Conservation (phyloP, 73 alveolate species). For the Symbiodinium pilosum region DNA sequence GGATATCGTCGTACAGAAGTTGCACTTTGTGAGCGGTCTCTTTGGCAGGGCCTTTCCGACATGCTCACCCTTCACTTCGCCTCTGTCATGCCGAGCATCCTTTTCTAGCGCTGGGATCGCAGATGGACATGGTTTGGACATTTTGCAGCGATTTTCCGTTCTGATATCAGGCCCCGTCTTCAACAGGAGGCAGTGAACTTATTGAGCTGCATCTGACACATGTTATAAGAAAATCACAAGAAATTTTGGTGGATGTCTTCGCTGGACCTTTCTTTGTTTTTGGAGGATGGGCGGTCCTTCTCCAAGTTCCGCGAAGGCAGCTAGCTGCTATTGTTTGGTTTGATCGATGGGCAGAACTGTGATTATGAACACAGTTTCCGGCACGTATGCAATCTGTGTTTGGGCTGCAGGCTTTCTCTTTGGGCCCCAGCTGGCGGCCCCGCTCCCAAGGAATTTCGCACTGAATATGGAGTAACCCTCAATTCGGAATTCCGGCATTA, state of each 20-base stretch:
- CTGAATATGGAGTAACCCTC: background rate
- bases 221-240: too few relatives aligned
- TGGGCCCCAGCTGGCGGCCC: background rate
- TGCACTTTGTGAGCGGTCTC: too few relatives aligned
- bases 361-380: too few relatives aligned
- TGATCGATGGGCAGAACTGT: background rate
- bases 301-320: background rate
- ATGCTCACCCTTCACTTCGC: background rate
- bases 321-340: too few relatives aligned
- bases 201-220: too few relatives aligned
- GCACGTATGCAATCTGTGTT: too few relatives aligned
- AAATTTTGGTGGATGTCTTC: too few relatives aligned
- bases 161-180: conserved; percentile 9
- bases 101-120: background rate
- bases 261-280: too few relatives aligned
- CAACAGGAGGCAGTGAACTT: background rate
- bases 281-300: background rate
- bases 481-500: background rate
- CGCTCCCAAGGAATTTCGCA: background rate
- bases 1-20: too few relatives aligned
- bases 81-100: background rate
- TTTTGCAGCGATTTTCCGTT: too few relatives aligned
- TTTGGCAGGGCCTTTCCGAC: conserved; percentile 3
- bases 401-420: background rate
- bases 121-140: too few relatives aligned